Percentiles rank a stretch among this genome's conserved stretches.
These are phyloP conservation scores for Colletotrichum simmondsii DNA, from an alignment of 2,329 filamentous ascomycete species.

Conservation along the genomic window DNA sequence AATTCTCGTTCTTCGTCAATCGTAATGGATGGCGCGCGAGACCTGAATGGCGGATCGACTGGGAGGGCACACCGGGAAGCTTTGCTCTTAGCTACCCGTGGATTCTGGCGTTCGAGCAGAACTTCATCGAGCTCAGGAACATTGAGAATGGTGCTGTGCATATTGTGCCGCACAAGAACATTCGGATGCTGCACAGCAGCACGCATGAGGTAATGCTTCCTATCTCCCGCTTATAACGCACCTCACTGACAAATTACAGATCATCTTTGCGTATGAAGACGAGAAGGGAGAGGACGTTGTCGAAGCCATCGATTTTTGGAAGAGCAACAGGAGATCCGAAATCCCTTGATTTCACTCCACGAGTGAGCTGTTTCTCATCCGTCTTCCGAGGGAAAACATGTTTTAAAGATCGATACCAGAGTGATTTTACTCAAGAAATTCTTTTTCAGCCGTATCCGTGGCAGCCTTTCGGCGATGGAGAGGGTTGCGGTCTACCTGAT, in stretches of 20 bases:
- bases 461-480: background rate
- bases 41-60: constrained; percentile 96
- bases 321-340: constrained; percentile 67
- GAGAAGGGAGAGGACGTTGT: constrained; percentile 93
- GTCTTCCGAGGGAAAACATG: constrained; percentile 19
- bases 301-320: constrained; percentile 97
- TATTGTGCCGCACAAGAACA: constrained; percentile 96
- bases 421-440: constrained; percentile 29
- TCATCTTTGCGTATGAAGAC: constrained; percentile 97
- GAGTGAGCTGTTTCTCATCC: constrained; percentile 32
- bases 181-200: constrained; percentile 96
- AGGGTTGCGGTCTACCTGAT: background rate
- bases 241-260: constrained; percentile 63
- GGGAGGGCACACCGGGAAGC: constrained; percentile 92
- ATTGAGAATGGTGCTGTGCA: constrained; percentile 96
- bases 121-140: constrained; percentile 96
- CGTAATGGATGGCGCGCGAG: constrained; percentile 96
- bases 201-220: constrained; percentile 84
- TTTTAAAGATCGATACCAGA: constrained; percentile 35
- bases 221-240: background rate
- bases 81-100: constrained; percentile 97
- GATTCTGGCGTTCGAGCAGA: constrained; percentile 96
- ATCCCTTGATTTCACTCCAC: constrained; percentile 37
- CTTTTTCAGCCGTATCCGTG: constrained; percentile 16
- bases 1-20: constrained; percentile 99